These are phyloP conservation scores for Boletus fagicola DNA, from an alignment of 768 basidiomycete species.

Conservation along the genomic window DNA sequence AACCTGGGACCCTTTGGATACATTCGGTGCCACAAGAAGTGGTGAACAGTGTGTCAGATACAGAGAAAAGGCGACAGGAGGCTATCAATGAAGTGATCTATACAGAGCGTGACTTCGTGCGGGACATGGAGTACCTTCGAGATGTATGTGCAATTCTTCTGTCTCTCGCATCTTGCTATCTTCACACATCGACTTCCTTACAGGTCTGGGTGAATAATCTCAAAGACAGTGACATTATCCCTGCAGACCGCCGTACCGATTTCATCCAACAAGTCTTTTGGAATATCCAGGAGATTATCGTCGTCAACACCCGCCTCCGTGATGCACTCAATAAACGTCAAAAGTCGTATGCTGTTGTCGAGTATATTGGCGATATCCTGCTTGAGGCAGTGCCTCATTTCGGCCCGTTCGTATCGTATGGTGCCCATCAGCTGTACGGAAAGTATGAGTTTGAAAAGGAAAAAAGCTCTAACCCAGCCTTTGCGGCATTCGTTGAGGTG, in stretches of 20 bases:
- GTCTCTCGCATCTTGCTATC: neutral
- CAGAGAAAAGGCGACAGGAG: slow-evolving; percentile 94
- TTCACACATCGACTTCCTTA: slow-evolving; percentile 4
- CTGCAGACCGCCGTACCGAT: slow-evolving; percentile 69
- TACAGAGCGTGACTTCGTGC: slow-evolving; percentile 96
- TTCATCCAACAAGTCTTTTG: slow-evolving; percentile 96
- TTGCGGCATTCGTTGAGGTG: slow-evolving; percentile 95
- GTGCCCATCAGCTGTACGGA: slow-evolving; percentile 94
- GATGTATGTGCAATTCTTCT: slow-evolving; percentile 58
- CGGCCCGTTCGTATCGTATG: slow-evolving; percentile 91
- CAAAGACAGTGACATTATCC: slow-evolving; percentile 73
- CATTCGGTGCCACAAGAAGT: slow-evolving; percentile 96
- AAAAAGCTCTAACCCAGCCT: slow-evolving; percentile 88
- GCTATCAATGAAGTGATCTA: slow-evolving; percentile 95
- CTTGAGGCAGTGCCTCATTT: slow-evolving; percentile 86
- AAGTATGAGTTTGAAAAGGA: slow-evolving; percentile 99
- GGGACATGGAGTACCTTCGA: slow-evolving; percentile 96
- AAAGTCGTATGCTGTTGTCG: slow-evolving; percentile 91
- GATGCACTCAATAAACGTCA: slow-evolving; percentile 94
- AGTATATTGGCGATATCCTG: slow-evolving; percentile 88
- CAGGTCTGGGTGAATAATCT: slow-evolving; percentile 91
- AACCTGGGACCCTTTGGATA: slow-evolving; percentile 89
- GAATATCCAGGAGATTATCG: slow-evolving; percentile 93
- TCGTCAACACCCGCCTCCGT: slow-evolving; percentile 86
- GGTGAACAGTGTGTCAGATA: slow-evolving; percentile 86